Base-by-base conservation (phyloP, 805 yeast species). In the Yamadazyma scolyti region DNA sequence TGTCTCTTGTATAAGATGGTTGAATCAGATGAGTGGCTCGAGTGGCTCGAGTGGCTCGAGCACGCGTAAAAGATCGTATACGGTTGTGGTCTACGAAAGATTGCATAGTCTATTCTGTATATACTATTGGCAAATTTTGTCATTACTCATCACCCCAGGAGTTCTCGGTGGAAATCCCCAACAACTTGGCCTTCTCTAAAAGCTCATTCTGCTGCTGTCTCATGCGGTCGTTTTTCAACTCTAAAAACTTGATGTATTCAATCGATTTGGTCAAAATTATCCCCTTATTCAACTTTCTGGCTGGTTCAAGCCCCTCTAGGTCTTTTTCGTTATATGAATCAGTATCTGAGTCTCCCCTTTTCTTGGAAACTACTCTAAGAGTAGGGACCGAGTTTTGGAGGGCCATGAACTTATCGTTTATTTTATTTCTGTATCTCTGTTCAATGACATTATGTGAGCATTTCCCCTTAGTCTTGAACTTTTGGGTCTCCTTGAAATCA, bases 231-330 rank as follows among this genome's bases (percentile, higher is more conserved):
- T 82, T 82, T 39, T 79, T 75, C 33, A 58, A 51, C 52, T 84
- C 88, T 41, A 84, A 60, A 51, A 82, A 87, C 47, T 71, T 66
- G 48, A 84, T 84, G 53, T 85, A 85, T 56, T 84, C 94, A 1
- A 86, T 79, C 6, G 89, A 85, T 48, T 84, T 84, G 22, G 85
- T 68, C 31, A 84, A 61, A 9, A 84, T 82, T 17, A 81, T 80
- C 9, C 90, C 93, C 55, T 84, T 84, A 54, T 82, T 83, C 33
- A 85, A 62, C 50, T 82, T 82, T 20, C 74, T 57, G 7, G 89
- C 88, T 0, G 93, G 93, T 14, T 79, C 69, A 20, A 83, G 64
- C 3, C 93, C 94, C 41, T 83, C 93, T 15, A 82, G 58, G 33
- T 77, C 79, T 33, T 33, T 53, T 25, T 18, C 8, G 12, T 39